These are phyloP conservation scores for Penicillium sp. DNA, from an alignment of 2,329 filamentous ascomycete species.

Conservation along the genomic window DNA sequence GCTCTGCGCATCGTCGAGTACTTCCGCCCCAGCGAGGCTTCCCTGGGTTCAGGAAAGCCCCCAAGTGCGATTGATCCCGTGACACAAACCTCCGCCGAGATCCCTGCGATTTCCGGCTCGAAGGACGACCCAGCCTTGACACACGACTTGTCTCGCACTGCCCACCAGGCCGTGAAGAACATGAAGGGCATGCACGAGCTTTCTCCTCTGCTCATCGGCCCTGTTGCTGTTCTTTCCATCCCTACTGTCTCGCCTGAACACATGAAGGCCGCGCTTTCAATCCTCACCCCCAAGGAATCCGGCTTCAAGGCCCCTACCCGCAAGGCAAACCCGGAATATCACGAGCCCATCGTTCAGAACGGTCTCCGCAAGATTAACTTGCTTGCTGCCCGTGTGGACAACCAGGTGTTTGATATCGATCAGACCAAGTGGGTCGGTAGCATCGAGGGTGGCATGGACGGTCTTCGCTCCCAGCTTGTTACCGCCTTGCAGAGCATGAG, in stretches of 20 bases:
- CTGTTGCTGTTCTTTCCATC: conserved; percentile 74
- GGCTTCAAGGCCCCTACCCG: conserved; percentile 76
- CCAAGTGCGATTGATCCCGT: conserved; percentile 27
- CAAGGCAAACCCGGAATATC: conserved; percentile 72
- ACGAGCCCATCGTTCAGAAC: conserved; percentile 74
- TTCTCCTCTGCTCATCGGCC: conserved; percentile 74
- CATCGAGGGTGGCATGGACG: conserved; percentile 77
- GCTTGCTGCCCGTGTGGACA: conserved; percentile 82
- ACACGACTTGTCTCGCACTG: conserved; percentile 59
- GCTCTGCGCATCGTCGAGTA: conserved; percentile 85
- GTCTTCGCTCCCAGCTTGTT: conserved; percentile 77
- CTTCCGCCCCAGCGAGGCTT: conserved; percentile 55
- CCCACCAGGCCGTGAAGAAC: conserved; percentile 51
- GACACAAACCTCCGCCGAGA: conserved; percentile 34
- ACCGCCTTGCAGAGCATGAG: conserved; percentile 76
- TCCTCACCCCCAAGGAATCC: conserved; percentile 69
- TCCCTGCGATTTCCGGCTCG: conserved; percentile 27
- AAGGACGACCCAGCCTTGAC: conserved; percentile 45
- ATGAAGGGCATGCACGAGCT: conserved; percentile 60
- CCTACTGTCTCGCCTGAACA: conserved; percentile 80
- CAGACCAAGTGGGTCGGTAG: conserved; percentile 69
- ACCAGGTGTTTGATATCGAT: conserved; percentile 74
- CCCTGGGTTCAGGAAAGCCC: conserved; percentile 19
- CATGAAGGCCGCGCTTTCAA: conserved; percentile 73
- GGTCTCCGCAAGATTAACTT: conserved; percentile 84